phyloP scores from a whole-genome alignment of 768 basidiomycete species.

The Termitomyces sp. region DNA sequence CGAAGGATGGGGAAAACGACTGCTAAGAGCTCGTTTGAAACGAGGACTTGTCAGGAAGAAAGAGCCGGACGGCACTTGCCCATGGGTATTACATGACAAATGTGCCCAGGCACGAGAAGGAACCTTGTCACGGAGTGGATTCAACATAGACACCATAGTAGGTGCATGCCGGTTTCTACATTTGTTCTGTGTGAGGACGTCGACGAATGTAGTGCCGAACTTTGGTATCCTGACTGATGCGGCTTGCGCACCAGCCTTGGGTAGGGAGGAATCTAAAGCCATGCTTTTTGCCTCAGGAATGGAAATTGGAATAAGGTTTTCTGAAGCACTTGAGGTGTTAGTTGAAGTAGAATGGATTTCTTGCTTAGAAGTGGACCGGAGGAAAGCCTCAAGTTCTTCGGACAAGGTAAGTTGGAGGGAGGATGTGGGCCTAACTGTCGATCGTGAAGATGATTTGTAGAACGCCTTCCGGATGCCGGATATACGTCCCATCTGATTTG shows the following conservation, averaged over 20 bases:
- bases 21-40: constrained; percentile 11
- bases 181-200: constrained; percentile 13
- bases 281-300: neutral
- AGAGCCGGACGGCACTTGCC: neutral
- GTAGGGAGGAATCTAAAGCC: too few species aligned
- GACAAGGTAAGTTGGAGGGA: neutral
- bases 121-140: constrained; percentile 17
- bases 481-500: constrained; percentile 2
- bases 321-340: neutral
- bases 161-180: constrained; percentile 17
- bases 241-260: neutral
- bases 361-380: neutral
- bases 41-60: constrained; percentile 13
- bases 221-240: neutral
- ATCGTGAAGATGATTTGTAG: constrained; percentile 1
- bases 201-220: constrained; percentile 5
- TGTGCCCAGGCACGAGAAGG: constrained; percentile 15
- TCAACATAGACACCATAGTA: constrained; percentile 17
- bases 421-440: neutral
- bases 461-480: constrained; percentile 13
- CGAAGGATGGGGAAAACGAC: constrained; percentile 1
- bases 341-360: neutral
- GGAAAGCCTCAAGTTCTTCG: neutral
- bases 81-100: constrained; percentile 2
- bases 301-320: neutral